Base-by-base conservation (phyloP, 768 basidiomycete genomes). In the Tylopilus plumbeoviolaceoides region DNA sequence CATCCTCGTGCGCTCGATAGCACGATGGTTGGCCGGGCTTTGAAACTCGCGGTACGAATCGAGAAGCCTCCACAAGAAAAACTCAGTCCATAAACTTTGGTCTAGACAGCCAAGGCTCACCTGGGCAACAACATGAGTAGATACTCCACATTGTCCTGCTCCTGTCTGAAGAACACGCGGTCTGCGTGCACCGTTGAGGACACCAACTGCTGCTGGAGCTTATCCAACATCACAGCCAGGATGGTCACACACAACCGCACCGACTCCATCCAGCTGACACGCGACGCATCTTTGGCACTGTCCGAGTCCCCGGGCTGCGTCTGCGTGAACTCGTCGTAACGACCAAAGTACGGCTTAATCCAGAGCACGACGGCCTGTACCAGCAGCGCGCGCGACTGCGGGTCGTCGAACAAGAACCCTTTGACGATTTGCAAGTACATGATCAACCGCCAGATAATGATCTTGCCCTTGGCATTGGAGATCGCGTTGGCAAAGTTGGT, bases 301-400 rank as follows among this genome's bases (percentile, higher is more conserved):
- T 93, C 89, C 3, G 81, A 72, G 57, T 95, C 93, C 50, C 77
- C 82, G 2, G 80, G 70, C 50, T 78, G 76, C 12, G 78, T 79
- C 57, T 84, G 80, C 18, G 75, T 65, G 59, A 83, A 88, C 69
- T 95, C 94, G 57, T 98, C 93, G 63, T 87, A 98, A 27, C 82
- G 82, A 23, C 95, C 95, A 62, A 98, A 91, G 67, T 95, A 86
- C 2, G 95, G 92, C 65, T 94, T 95, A 59, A 98, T 87, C 94
- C 95, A 98, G 20, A 87, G 81, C 10, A 94, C 85, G 25, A 98
- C 83, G 18, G 87, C 83, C 58, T 97, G 94, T 7, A 95, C 85
- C 3, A 98, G 75, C 6, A 89, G 71, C 1, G 85, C 78, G 27
- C 95, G 83, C 14, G 89, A 85, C 49, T 89, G 79, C 1, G 87